Conservation (phyloP, 169 alveolate species). For the Cyclospora cayetanensis region DNA sequence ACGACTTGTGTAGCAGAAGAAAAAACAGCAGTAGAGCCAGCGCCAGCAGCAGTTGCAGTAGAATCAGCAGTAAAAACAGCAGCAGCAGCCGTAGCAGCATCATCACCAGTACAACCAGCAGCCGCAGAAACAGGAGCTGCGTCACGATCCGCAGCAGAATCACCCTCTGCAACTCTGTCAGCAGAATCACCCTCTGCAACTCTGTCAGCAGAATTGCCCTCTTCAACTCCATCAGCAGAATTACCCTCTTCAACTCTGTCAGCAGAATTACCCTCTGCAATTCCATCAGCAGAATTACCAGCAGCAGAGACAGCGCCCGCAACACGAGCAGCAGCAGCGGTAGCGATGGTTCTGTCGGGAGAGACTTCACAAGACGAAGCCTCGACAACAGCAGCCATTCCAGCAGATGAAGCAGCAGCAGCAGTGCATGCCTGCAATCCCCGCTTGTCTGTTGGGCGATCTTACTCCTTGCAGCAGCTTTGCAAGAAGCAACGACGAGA, state of each 20-base stretch:
- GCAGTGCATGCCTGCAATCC: neutral
- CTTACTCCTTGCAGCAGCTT: neutral
- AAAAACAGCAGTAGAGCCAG: neutral
- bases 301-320: neutral
- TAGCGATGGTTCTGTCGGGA: neutral
- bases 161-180: too few relatives aligned
- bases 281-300: neutral
- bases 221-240: too few relatives aligned
- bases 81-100: slow-evolving; percentile 13
- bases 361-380: neutral
- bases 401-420: neutral
- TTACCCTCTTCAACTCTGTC: too few relatives aligned
- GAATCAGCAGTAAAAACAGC: neutral
- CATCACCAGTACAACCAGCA: too few relatives aligned
- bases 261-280: too few relatives aligned
- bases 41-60: neutral
- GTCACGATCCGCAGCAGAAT: too few relatives aligned
- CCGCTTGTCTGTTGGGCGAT: neutral
- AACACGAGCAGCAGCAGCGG: neutral
- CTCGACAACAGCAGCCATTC: neutral
- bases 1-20: neutral
- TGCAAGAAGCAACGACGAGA: neutral
- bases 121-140: too few relatives aligned
- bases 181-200: too few relatives aligned
- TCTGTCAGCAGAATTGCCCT: too few relatives aligned